Percentiles rank a stretch among this genome's conserved stretches.
Conservation (phyloP, 2,329 filamentous ascomycete species). For the Aspergillus viridinutans region DNA sequence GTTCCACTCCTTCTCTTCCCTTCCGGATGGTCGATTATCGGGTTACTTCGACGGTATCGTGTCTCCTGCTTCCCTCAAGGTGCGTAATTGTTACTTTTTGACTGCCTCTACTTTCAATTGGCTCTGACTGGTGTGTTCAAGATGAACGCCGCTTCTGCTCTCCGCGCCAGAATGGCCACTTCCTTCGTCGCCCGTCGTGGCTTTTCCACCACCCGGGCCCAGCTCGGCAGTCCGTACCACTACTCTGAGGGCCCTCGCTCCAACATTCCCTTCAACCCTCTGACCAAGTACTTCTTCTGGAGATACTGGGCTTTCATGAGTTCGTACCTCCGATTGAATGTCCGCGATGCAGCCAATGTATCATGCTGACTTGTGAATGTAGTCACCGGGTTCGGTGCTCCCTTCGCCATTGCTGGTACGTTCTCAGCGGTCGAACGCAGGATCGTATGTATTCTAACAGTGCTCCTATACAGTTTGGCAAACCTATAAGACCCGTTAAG, state of each 20-base stretch:
- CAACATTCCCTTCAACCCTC: constrained; percentile 96
- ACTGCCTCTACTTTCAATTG: constrained; percentile 16
- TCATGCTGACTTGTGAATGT: constrained; percentile 35
- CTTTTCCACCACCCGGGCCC: constrained; percentile 86
- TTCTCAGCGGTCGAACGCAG: constrained; percentile 4
- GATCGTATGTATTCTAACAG: constrained; percentile 19
- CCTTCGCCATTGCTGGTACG: constrained; percentile 63
- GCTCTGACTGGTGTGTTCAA: constrained; percentile 46
- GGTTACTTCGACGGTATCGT: constrained; percentile 13
- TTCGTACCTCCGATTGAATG: constrained; percentile 37
- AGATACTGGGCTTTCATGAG: constrained; percentile 80
- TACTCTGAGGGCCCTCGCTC: constrained; percentile 93
- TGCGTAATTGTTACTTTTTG: constrained; percentile 14
- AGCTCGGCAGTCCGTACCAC: constrained; percentile 89
- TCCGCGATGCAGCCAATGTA: background rate
- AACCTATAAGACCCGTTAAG: constrained; percentile 57
- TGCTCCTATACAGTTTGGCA: constrained; percentile 55
- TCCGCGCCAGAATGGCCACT: constrained; percentile 62
- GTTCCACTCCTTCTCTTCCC: constrained; percentile 19
- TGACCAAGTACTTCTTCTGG: constrained; percentile 77
- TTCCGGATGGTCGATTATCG: constrained; percentile 13
- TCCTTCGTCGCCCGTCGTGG: constrained; percentile 77
- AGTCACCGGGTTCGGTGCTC: constrained; percentile 57
- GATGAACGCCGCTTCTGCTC: constrained; percentile 71
- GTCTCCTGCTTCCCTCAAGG: constrained; percentile 28